Conservation (phyloP, 768 basidiomycete genomes). For the Trametes elegans region DNA sequence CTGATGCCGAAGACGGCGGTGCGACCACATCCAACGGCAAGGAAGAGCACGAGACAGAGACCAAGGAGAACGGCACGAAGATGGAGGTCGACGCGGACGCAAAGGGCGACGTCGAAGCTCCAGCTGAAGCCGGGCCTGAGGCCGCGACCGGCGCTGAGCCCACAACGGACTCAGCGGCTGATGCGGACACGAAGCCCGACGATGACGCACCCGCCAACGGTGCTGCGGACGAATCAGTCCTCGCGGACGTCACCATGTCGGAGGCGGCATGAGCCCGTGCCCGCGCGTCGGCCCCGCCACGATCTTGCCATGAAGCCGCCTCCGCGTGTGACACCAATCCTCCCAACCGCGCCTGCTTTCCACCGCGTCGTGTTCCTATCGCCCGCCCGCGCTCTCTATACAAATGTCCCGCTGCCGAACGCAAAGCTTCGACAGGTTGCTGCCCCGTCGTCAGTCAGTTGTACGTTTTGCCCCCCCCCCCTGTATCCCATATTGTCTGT, state of each 20-base stretch:
- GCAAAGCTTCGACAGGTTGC: constrained; percentile 6
- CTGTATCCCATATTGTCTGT: constrained; percentile 18
- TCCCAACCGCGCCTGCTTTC: background rate
- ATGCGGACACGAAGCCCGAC: constrained; percentile 18
- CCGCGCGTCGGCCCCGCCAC: too few relatives aligned
- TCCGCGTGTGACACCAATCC: background rate
- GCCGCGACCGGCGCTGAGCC: constrained; percentile 14
- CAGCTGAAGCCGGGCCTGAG: constrained; percentile 18
- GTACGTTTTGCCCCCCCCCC: constrained; percentile 16
- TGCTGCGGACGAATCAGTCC: constrained; percentile 24
- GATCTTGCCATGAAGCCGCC: background rate
- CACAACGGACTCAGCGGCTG: constrained; percentile 19
- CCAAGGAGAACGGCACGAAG: constrained; percentile 21
- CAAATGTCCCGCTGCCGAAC: constrained; percentile 3
- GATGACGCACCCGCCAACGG: constrained; percentile 20
- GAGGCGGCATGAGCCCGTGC: constrained; percentile 21
- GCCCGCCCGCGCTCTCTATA: background rate
- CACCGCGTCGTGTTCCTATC: background rate
- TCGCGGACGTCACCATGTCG: constrained; percentile 31
- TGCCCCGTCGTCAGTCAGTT: constrained; percentile 9
- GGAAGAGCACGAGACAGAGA: constrained; percentile 19
- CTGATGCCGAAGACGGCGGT: constrained; percentile 24
- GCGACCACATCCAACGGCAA: constrained; percentile 18
- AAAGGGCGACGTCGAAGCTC: constrained; percentile 17
- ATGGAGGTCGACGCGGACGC: constrained; percentile 42